Percentiles rank a stretch among this genome's conserved stretches.
Conservation (phyloP, 164 flowering plant species). For the Sedum album region DNA sequence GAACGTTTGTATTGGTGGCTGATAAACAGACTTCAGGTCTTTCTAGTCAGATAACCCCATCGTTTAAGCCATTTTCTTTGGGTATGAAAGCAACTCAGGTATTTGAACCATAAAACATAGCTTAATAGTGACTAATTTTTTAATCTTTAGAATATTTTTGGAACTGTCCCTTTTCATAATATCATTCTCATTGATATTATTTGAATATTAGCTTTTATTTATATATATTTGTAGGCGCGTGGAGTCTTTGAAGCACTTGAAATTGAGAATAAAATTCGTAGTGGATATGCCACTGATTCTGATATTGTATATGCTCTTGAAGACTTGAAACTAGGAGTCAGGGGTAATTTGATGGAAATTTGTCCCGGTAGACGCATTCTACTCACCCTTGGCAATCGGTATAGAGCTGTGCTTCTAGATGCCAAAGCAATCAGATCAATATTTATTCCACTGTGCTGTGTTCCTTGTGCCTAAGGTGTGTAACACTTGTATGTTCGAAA, state of each 20-base stretch:
- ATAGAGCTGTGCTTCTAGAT: constrained; percentile 79
- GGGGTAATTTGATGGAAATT: constrained; percentile 49
- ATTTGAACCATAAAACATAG: background rate
- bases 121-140: background rate
- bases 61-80: constrained; percentile 32
- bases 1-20: constrained; percentile 68
- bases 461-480: constrained; percentile 81
- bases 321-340: constrained; percentile 68
- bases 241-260: constrained; percentile 65
- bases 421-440: constrained; percentile 42
- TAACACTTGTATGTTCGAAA: background rate
- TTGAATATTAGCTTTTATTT: background rate
- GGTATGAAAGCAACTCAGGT: constrained; percentile 49
- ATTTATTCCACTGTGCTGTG: constrained; percentile 59
- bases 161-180: background rate
- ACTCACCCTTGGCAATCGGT: constrained; percentile 57
- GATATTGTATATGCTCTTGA: constrained; percentile 60
- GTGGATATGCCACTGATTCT: constrained; percentile 39
- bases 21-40: constrained; percentile 42
- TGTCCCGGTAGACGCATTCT: constrained; percentile 53
- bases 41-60: constrained; percentile 35
- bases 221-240: constrained; percentile 33
- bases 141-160: background rate
- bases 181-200: background rate
- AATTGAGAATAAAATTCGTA: constrained; percentile 59